Evolutionary conservation across 768 basidiomycete genomes (phyloP), one percentile per base, ranked within the genome.

Genomic region (Boletus subparvulus): DNA sequence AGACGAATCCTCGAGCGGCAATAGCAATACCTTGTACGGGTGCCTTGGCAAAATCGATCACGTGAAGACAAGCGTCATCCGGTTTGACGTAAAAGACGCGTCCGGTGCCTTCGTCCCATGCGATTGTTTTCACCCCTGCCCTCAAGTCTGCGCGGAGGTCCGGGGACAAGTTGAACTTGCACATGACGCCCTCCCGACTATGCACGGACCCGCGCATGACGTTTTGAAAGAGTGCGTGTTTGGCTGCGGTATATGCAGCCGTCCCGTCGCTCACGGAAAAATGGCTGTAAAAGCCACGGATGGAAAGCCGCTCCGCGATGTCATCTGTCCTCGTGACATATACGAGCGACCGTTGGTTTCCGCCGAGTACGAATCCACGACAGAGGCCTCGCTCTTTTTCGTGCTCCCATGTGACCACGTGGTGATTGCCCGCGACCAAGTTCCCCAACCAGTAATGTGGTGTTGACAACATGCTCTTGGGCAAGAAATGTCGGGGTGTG

Each of bases 81-180:
- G 74, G 75, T 33, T 75, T 72, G 44, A 80, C 79, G 8, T 86
- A 69, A 61, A 82, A 81, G 14, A 87, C 74, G 39, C 85, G 75
- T 4, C 86, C 86, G 13, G 81, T 82, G 24, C 77, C 74, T 66
- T 88, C 86, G 58, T 89, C 87, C 83, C 84, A 89, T 8, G 82
- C 75, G 35, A 87, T 77, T 17, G 81, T 75, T n/a, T 70, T 68
- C 36, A 84, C 65, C 10, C 77, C 80, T 4, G 62, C 42, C 51
- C 61, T 35, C 47, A 63, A 40, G 12, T 66, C 62, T 3, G 46
- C 33, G 2, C 63, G 55, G 6, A 72, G 51, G 46, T 70, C 62
- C 2, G 50, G 21, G 2, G 55, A 30, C 43, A 67, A 14, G 33
- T 52, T 51, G 30, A 72, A 70, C 40, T 62, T 70, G 47, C 69